phyloP scores from a whole-genome alignment of 1,284 basidiomycete species.

The Trametes hirsuta region DNA sequence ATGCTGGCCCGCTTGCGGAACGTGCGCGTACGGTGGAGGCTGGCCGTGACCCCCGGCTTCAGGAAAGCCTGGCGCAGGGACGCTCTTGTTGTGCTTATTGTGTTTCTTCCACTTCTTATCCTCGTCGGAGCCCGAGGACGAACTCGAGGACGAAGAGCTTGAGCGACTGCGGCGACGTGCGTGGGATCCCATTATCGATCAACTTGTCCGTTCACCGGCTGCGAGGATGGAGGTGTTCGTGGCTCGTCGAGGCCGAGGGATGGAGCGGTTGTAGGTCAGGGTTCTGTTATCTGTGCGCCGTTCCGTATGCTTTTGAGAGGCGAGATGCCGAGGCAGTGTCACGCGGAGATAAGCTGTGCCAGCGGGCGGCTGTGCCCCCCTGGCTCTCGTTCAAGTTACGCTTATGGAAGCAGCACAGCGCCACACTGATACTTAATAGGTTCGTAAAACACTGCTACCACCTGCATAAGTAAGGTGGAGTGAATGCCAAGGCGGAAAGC shows the following conservation, averaged over 20 bases:
- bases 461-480: no score
- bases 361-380: no score
- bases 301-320: no score
- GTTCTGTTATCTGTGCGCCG: no score
- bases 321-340: no score
- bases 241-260: not conserved
- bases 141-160: conserved; percentile 17
- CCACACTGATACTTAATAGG: no score
- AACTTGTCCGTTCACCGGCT: not conserved
- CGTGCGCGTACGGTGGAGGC: conserved; percentile 5
- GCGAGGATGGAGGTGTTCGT: not conserved
- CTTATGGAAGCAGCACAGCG: no score
- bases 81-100: conserved; percentile 21
- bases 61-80: conserved; percentile 9
- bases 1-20: not conserved
- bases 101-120: conserved; percentile 28
- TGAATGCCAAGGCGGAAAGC: no score
- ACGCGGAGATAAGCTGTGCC: no score
- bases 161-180: conserved; percentile 32
- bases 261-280: no score
- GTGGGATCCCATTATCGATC: conserved; percentile 18
- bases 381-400: no score
- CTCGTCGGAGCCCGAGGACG: conserved; percentile 24
- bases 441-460: no score
- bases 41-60: conserved; percentile 5